Base-by-base conservation (phyloP, 345 rosid species). In the Melastoma malabathricum region DNA sequence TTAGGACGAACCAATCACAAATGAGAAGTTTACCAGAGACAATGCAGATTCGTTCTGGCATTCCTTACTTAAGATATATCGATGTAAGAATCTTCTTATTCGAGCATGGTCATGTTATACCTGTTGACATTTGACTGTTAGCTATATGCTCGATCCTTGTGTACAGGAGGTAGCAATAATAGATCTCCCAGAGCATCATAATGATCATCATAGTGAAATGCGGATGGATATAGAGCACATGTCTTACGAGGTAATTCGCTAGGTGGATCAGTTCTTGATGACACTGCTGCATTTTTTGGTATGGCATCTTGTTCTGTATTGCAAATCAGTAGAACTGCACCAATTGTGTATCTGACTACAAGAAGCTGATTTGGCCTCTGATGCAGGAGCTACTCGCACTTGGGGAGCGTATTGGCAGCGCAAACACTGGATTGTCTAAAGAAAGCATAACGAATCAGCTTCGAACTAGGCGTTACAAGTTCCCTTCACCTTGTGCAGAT, bases 211-310 rank as follows among this genome's bases (percentile, higher is more conserved):
- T 63, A 74, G 82, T 60, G 97, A 77, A 52, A 79, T 89, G 97
- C 95, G 97, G 25, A 63, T 89, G 77, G 95, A 89, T 66, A 82
- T 81, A 55, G 97, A 85, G 71, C 77, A 81, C 56, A 89, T 86
- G 95, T 79, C 95, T 43, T 89, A 89, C 48, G 97, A 89, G 76
- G 95, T 81, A 51, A 63, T 62, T 54, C 48, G 54, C 54, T 25
- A 16, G 3, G 20, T 8, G 52, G 18, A 5, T 44, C 31, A 23
- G 16, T 18, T 17, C 12, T 10, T 15, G 41, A 34, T 34, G 41
- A 9, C 12, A 12, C 9, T 34, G 12, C 12, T 34, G 12, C 41
- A 34, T 34, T 34, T 34, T 9, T 34, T 34, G 12, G 41, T 34
- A 12, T 34, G 2, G 41, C 18, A 13, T 31, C 16, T 25, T 10